These are phyloP conservation scores for Cordyceps cicadae DNA, from an alignment of 2,329 filamentous ascomycete species.

Conservation along the genomic window DNA sequence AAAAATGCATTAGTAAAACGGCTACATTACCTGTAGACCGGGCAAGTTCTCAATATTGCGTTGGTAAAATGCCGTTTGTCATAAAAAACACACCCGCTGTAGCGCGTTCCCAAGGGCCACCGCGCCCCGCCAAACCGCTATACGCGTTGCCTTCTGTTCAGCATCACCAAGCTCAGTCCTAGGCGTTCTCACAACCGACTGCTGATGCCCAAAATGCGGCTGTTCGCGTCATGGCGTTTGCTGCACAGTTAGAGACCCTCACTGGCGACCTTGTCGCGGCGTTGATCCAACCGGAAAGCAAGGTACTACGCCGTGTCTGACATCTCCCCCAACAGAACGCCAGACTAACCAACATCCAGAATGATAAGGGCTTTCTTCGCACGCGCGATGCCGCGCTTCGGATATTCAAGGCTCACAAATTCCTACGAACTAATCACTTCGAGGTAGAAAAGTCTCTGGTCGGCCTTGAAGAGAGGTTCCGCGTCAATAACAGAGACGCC, in stretches of 20 bases:
- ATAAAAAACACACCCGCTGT: neutral
- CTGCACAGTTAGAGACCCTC: conserved; percentile 54
- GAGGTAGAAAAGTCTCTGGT: conserved; percentile 56
- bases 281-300: conserved; percentile 46
- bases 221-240: conserved; percentile 54
- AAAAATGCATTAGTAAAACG: too few species aligned
- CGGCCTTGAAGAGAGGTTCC: conserved; percentile 79
- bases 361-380: conserved; percentile 31
- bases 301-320: conserved; percentile 1
- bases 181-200: neutral
- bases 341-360: conserved; percentile 15
- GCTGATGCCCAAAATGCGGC: neutral
- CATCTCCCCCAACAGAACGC: neutral
- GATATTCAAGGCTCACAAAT: conserved; percentile 45
- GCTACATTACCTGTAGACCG: too few species aligned
- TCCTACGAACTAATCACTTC: conserved; percentile 66
- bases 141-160: neutral
- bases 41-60: too few species aligned
- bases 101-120: neutral
- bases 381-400: conserved; percentile 43
- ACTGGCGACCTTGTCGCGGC: conserved; percentile 63
- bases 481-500: conserved; percentile 68
- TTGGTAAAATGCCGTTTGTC: neutral
- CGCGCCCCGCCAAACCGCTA: conserved; percentile 2
- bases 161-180: neutral